phyloP scores from a whole-genome alignment of 768 basidiomycete genomes.

The Mycena maculata region DNA sequence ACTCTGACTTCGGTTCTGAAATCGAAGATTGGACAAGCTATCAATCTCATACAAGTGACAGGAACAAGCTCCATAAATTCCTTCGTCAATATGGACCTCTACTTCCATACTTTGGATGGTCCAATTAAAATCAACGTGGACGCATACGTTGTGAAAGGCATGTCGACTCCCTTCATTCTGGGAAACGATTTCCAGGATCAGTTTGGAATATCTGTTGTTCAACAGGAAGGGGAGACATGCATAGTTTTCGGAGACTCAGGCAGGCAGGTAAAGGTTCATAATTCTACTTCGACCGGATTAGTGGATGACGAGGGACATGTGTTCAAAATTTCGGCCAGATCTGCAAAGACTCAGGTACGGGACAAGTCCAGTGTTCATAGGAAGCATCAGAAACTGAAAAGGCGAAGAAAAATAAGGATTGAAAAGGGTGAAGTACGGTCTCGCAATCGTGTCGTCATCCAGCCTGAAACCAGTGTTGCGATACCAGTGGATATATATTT shows the following conservation, averaged over 20 bases:
- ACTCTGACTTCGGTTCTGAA: not conserved
- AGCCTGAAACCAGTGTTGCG: constrained; percentile 17
- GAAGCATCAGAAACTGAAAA: constrained; percentile 5
- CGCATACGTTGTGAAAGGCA: constrained; percentile 46
- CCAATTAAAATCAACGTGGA: constrained; percentile 41
- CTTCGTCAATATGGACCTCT: constrained; percentile 43
- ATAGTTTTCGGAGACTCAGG: constrained; percentile 14
- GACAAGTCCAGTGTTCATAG: not conserved
- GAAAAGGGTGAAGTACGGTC: constrained; percentile 19
- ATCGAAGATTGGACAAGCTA: constrained; percentile 35
- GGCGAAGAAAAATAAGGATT: not conserved
- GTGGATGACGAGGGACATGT: constrained; percentile 17
- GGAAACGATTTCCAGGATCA: constrained; percentile 49
- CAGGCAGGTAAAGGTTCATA: not conserved
- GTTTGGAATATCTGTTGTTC: constrained; percentile 43
- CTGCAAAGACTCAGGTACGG: not conserved
- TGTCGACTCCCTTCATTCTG: constrained; percentile 45
- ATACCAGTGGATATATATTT: constrained; percentile 19
- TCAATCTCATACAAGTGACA: constrained; percentile 44
- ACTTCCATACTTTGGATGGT: constrained; percentile 38
- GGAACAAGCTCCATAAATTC: too few relatives aligned
- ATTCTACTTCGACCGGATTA: not conserved
- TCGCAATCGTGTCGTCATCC: constrained; percentile 16
- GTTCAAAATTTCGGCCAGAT: constrained; percentile 7
- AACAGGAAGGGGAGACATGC: constrained; percentile 24